Evolutionary conservation across 1,139 yeast species (phyloP).

Genomic region (Debaryomyces fabryi): DNA sequence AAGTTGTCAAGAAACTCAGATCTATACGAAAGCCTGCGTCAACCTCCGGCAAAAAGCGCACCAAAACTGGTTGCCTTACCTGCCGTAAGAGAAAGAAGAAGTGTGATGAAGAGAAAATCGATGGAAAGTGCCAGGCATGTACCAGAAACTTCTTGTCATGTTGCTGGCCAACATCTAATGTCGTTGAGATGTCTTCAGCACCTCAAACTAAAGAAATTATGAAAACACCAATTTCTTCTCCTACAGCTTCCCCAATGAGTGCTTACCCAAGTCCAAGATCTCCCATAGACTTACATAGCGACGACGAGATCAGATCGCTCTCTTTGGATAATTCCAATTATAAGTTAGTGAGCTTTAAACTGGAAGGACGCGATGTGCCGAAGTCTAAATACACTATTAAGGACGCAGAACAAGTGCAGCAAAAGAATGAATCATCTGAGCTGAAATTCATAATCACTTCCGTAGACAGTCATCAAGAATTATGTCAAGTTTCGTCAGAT

Average conservation of each 20-base stretch:
- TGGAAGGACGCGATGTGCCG: not conserved
- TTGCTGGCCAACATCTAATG: slow-evolving; percentile 39
- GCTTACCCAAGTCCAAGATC: slow-evolving; percentile 24
- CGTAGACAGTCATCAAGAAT: slow-evolving; percentile 27
- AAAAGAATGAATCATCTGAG: not conserved
- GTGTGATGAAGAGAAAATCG: slow-evolving; percentile 47
- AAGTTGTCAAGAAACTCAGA: slow-evolving; percentile 15
- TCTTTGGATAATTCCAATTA: not conserved
- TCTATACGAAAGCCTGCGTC: slow-evolving; percentile 12
- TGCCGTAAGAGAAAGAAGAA: slow-evolving; percentile 51
- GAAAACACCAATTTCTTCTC: slow-evolving; percentile 6
- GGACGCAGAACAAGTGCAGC: not conserved
- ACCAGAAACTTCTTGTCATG: slow-evolving; percentile 51
- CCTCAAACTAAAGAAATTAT: not conserved
- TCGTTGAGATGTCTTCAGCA: slow-evolving; percentile 12
- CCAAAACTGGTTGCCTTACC: slow-evolving; percentile 48
- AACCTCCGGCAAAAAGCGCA: slow-evolving; percentile 26
- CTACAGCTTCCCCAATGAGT: slow-evolving; percentile 5
- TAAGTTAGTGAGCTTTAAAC: not conserved
- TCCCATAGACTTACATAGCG: slow-evolving; percentile 1
- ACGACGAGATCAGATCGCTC: slow-evolving; percentile 8
- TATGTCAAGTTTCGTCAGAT: slow-evolving; percentile 24
- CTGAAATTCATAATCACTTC: slow-evolving; percentile 32
- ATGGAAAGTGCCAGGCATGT: slow-evolving; percentile 53
- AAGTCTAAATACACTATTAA: not conserved